These are phyloP conservation scores for Medicago lupulina DNA, from an alignment of 306 rosid species.

Conservation along the genomic window DNA sequence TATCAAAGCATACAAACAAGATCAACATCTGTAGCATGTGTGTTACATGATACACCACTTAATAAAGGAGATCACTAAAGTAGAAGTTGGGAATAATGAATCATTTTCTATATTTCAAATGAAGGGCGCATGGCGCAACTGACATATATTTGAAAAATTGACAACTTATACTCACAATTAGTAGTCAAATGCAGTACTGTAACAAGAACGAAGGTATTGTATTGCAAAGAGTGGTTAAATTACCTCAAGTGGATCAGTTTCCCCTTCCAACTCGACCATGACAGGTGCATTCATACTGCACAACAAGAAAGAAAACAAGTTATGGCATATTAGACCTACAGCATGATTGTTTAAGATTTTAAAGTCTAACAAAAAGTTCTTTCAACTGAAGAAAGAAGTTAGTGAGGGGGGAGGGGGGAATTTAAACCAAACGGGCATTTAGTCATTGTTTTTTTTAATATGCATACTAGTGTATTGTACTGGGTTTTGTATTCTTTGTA, in stretches of 20 bases:
- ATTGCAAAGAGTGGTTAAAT: background rate
- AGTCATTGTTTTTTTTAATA: background rate
- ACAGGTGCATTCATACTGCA: conserved; percentile 98
- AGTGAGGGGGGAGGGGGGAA: background rate
- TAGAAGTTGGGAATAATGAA: background rate
- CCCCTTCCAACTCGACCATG: conserved; percentile 96
- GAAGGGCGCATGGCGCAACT: background rate
- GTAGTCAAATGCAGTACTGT: background rate
- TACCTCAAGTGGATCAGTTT: conserved; percentile 97
- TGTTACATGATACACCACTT: background rate
- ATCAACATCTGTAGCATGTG: background rate
- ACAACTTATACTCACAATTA: conserved; percentile 12
- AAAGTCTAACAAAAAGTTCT: background rate
- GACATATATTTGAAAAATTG: conserved; percentile 18
- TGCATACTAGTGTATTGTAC: background rate
- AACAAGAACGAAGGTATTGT: background rate
- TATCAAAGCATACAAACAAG: background rate
- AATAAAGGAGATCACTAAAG: conserved; percentile 1
- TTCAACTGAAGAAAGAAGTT: background rate
- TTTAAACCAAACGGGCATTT: background rate
- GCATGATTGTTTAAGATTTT: background rate
- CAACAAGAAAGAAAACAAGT: conserved; percentile 30
- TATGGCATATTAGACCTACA: background rate
- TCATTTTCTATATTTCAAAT: background rate
- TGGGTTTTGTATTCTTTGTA: background rate